These are phyloP conservation scores for Silene noctiflora DNA, from an alignment of 179 eudicot genomes.

Conservation along the genomic window DNA sequence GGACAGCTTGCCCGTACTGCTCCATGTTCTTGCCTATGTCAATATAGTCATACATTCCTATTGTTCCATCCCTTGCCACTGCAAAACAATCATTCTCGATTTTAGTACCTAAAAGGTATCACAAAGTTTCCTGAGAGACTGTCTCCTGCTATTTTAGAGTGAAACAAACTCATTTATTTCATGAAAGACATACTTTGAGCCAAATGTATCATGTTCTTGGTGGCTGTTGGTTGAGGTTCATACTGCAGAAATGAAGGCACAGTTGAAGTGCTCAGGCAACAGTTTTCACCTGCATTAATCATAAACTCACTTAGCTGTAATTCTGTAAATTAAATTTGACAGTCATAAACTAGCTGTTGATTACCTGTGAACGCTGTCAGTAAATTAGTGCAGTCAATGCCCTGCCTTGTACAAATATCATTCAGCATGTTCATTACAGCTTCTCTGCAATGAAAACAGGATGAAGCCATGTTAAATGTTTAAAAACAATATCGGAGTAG, in stretches of 20 bases:
- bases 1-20: slow-evolving; percentile 24
- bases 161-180: too few relatives aligned
- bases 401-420: slow-evolving; percentile 43
- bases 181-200: slow-evolving; percentile 51
- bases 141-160: neutral
- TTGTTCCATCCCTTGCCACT: slow-evolving; percentile 40
- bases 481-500: too few relatives aligned
- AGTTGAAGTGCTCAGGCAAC: slow-evolving; percentile 54
- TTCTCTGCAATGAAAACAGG: slow-evolving; percentile 25
- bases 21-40: slow-evolving; percentile 21
- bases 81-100: slow-evolving; percentile 11
- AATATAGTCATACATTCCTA: slow-evolving; percentile 34
- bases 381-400: slow-evolving; percentile 49
- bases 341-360: neutral
- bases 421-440: slow-evolving; percentile 42
- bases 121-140: neutral
- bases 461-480: neutral
- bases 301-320: neutral
- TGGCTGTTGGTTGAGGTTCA: slow-evolving; percentile 61
- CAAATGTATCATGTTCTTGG: slow-evolving; percentile 68
- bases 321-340: neutral
- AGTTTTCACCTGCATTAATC: slow-evolving; percentile 51
- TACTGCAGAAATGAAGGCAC: slow-evolving; percentile 40
- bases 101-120: too few relatives aligned
- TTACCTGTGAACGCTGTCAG: slow-evolving; percentile 60